These are phyloP conservation scores for Sordariomycetes sp. DNA, from an alignment of 2,329 filamentous ascomycete species.

Conservation along the genomic window DNA sequence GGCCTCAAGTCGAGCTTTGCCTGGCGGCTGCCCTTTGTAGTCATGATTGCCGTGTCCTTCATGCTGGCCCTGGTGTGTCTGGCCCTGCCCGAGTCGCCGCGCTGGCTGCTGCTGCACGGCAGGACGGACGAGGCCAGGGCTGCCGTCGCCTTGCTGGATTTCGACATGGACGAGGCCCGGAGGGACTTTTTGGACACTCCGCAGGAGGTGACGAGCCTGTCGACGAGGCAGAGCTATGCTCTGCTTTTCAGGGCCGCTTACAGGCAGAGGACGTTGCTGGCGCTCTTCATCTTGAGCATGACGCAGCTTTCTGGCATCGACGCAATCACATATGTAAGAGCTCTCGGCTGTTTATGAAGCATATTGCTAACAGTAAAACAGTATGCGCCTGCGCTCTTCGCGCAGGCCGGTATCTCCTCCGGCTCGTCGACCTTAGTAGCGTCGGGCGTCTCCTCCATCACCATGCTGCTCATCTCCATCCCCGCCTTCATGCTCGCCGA, in stretches of 20 bases:
- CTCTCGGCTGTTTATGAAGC: background rate
- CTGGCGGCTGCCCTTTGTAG: slow-evolving; percentile 47
- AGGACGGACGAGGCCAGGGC: slow-evolving; percentile 32
- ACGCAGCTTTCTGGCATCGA: slow-evolving; percentile 55
- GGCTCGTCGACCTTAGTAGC: slow-evolving; percentile 48
- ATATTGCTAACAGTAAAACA: slow-evolving; percentile 12
- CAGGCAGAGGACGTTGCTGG: slow-evolving; percentile 37
- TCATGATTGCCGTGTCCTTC: slow-evolving; percentile 30
- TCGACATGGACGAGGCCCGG: slow-evolving; percentile 34
- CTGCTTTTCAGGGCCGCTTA: slow-evolving; percentile 29
- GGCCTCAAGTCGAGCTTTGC: slow-evolving; percentile 34
- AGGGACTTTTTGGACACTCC: slow-evolving; percentile 28
- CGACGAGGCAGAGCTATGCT: slow-evolving; percentile 18
- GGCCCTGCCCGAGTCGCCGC: slow-evolving; percentile 43
- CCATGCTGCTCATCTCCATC: slow-evolving; percentile 49
- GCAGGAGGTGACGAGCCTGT: slow-evolving; percentile 18
- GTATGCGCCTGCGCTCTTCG: slow-evolving; percentile 53
- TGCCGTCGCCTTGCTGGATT: slow-evolving; percentile 30
- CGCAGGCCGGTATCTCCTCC: slow-evolving; percentile 47
- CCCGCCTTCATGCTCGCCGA: slow-evolving; percentile 48
- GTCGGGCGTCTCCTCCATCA: slow-evolving; percentile 48
- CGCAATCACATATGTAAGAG: slow-evolving; percentile 47
- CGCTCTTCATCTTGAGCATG: slow-evolving; percentile 48
- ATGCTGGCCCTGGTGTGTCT: slow-evolving; percentile 29
- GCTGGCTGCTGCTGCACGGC: slow-evolving; percentile 45